Evolutionary conservation across 1,139 yeast genomes (phyloP), one percentile per base, ranked within the genome.

Genomic region (Kodamaea arcana): DNA sequence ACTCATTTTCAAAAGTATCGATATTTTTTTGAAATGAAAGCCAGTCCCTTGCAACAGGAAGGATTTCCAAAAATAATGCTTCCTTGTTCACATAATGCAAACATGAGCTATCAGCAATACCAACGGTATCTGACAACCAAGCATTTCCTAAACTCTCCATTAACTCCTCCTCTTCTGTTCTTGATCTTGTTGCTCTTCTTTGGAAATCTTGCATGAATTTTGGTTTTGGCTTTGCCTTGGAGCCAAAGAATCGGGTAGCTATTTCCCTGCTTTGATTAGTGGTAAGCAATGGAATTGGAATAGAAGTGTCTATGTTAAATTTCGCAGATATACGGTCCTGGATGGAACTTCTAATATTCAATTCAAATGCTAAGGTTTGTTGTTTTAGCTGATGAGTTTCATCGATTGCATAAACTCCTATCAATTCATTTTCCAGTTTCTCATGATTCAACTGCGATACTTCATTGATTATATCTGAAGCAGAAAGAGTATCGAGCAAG

Each of bases 371-470:
- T 36, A 53, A 44, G 7, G 54, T 36, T 31, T 45, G 37, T 37
- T 58, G 58, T 23, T 31, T 43, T 13, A 62, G 30, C 27, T 40
- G 37, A 3, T 45, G 42, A 8, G 54, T 48, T 18, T 48, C 66
- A 37, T 56, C 66, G 35, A 58, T 52, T 37, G 45, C 52, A 34
- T 47, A 60, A 31, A 53, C 49, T 47, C 54, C 69, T 1, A 67
- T 48, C 24, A 68, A 56, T 37, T 75, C 72, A 33, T 72, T 69
- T 2, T 43, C 42, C 20, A 60, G 56, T 3, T 41, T 36, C 1
- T 62, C 65, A 36, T 70, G 73, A 3, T 49, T 49, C 11, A 75
- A 43, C 25, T 52, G 52, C 0, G 83, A 72, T n/a, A 43, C 44
- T 10, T 65, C 48, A 28, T 51, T 44, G 10, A 75, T 47, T 2